Conservation (phyloP, 495 filamentous ascomycete species). For the Daldinia loculata region DNA sequence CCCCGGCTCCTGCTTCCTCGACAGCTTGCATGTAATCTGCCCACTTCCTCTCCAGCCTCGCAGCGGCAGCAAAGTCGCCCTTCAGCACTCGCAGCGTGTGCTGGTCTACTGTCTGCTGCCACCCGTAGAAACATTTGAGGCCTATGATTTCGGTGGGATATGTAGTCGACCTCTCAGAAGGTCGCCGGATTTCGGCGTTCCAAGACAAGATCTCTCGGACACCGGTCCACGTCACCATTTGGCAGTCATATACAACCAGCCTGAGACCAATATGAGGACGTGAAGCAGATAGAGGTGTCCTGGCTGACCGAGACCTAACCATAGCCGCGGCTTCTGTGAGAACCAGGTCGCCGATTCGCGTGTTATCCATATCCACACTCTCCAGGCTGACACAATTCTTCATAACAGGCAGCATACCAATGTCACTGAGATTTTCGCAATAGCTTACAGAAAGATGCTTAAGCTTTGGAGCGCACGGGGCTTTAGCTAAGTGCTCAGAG, state of each 20-base stretch:
- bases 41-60: slow-evolving; percentile 86
- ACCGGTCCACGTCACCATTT: slow-evolving; percentile 90
- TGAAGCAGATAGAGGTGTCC: slow-evolving; percentile 49
- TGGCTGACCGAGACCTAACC: slow-evolving; percentile 70
- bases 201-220: slow-evolving; percentile 84
- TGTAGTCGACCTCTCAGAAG: slow-evolving; percentile 48
- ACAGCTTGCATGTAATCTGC: slow-evolving; percentile 91
- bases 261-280: slow-evolving; percentile 69
- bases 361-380: slow-evolving; percentile 92
- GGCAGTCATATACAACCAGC: slow-evolving; percentile 90
- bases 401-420: slow-evolving; percentile 84
- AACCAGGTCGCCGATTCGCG: slow-evolving; percentile 85
- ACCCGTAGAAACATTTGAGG: slow-evolving; percentile 93
- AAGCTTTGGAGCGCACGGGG: slow-evolving; percentile 73
- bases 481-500: slow-evolving; percentile 71
- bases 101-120: slow-evolving; percentile 93
- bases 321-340: slow-evolving; percentile 84
- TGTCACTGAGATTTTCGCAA: slow-evolving; percentile 85
- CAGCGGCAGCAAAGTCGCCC: slow-evolving; percentile 75
- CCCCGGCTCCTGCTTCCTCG: slow-evolving; percentile 78
- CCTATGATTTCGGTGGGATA: slow-evolving; percentile 79
- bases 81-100: slow-evolving; percentile 84
- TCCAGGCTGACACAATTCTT: slow-evolving; percentile 73
- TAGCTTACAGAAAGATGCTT: slow-evolving; percentile 88
- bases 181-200: slow-evolving; percentile 73